Evolutionary conservation across 2,329 filamentous ascomycete genomes (phyloP), one percentile per base, ranked within the genome.

Genomic region (Emmonsia crescens): DNA sequence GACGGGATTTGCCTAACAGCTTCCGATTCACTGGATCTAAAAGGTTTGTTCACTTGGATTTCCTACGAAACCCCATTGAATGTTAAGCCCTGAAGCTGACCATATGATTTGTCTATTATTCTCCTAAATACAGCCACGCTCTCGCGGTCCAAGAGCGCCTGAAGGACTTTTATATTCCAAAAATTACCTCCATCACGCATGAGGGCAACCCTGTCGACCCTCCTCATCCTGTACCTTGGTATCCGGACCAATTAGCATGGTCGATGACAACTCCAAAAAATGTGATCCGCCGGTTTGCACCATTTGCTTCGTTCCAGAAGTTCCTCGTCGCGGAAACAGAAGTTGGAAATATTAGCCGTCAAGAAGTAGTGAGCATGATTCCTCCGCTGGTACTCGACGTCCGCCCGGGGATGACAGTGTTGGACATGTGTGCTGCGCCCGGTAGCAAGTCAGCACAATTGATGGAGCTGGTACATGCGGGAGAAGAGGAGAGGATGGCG

Each of bases 351-450:
- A 97, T 99, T 70, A 96, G 89, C 76, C 86, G 94, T 70, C 94
- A 99, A 76, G 94, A 99, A 78, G 88, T 96, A 52, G 94, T 99
- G 71, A 96, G 91, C 79, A 99, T 99, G 94, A 97, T 99, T 65
- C 94, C 94, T 31, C 94, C 94, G 31, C 83, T 97, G 68, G 81
- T 97, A 69, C 89, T 99, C 80, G 92, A 97, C 70, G 82, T 97
- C 58, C 85, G 85, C 68, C 92, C 94, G 4, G 90, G 92, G 60
- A 96, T 96, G 87, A 89, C 88, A 1, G 92, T 96, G 10, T 79
- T 99, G 68, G 94, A 99, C 75, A 87, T 99, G 79, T 99, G 94
- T 76, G 94, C 94, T 63, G 94, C 94, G 0, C 94, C 94, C 1
- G 94, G 94, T 63, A 97, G 93, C 80, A 99, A 99, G 81, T 92